phyloP scores from a whole-genome alignment of 78 protist species.

The Pigoraptor vietnamica region DNA sequence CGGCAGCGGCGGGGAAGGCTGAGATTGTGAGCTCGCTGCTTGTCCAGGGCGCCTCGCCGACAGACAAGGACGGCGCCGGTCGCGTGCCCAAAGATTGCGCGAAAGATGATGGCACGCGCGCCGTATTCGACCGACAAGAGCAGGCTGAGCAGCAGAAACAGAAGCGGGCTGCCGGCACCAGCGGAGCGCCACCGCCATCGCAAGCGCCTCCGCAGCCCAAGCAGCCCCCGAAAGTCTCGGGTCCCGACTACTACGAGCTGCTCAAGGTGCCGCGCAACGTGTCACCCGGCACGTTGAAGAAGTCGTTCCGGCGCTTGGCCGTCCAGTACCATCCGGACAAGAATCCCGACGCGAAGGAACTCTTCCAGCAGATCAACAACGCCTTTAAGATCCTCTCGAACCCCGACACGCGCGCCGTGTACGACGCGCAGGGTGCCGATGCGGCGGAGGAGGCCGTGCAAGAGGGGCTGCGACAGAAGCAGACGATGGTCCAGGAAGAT shows the following conservation, averaged over 20 bases:
- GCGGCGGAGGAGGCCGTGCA: neutral
- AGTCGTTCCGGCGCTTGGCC: slow-evolving; percentile 68
- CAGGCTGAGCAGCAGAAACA: neutral
- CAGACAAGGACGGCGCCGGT: neutral
- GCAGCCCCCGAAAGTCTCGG: neutral
- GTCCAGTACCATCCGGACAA: slow-evolving; percentile 76
- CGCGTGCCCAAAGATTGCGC: neutral
- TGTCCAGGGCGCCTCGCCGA: neutral
- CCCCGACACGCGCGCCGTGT: neutral
- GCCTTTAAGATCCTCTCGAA: neutral
- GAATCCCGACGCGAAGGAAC: slow-evolving; percentile 51
- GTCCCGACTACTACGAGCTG: slow-evolving; percentile 23
- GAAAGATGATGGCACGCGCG: neutral
- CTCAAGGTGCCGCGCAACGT: slow-evolving; percentile 57
- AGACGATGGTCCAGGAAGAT: neutral
- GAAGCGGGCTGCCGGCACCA: neutral
- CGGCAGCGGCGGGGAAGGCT: neutral
- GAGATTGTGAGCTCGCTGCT: neutral
- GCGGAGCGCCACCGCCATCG: neutral
- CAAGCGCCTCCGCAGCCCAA: neutral
- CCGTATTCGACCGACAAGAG: neutral
- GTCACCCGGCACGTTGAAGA: slow-evolving; percentile 18
- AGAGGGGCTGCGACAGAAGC: neutral
- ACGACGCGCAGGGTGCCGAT: neutral
- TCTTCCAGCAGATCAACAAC: neutral